Evolutionary conservation across 768 basidiomycete genomes (phyloP), one percentile per base, ranked within the genome.

Genomic region (Plicaturopsis crispa): DNA sequence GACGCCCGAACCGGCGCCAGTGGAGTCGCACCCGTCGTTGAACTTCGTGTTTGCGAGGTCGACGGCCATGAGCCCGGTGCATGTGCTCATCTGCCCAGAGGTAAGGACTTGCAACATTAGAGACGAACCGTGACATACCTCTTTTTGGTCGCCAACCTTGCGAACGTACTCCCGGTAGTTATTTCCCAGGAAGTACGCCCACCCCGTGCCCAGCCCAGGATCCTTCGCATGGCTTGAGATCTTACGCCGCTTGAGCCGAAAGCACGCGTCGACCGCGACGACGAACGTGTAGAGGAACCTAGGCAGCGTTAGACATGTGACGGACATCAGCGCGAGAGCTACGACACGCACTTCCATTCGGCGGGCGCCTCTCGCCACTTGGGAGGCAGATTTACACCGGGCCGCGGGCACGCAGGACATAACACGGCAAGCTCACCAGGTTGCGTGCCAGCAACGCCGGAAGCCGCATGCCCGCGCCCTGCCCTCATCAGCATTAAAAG

Each of bases 401-500:
- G 57, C 0, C 55, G 54, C 1, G 63, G 65, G 41, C 65, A 67
- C 3, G 60, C 58, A 3, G 58, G 58, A 35, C 62, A 65, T 4
- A 43, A 38, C 1, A 62, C 42, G 0, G 55, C 56, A 6, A 53
- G 47, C 40, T 54, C 51, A 1, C 65, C 58, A 11, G 39, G 39
- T 18, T 37, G 24, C 3, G 40, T 48, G 3, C 23, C 35, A 3
- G 17, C 14, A 16, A n/a, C 22, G 3, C 35, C 16, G 11, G 41
- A 42, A 4, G 7, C 31, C 12, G 31, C 37, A 16, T 48, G 35
- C 10, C 39, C 46, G 6, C 43, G 16, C 8, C 42, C 51, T 10
- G 47, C 39, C 6, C 40, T 38, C 26, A 44, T 46, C 11, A 46
- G 34, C 28, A 42, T 31, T 16, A 31, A 24, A 6, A 51, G 24